Evolutionary conservation across 306 rosid genomes (phyloP), one percentile per base, ranked within the genome.

Genomic region (Pyrus pyrifolia): DNA sequence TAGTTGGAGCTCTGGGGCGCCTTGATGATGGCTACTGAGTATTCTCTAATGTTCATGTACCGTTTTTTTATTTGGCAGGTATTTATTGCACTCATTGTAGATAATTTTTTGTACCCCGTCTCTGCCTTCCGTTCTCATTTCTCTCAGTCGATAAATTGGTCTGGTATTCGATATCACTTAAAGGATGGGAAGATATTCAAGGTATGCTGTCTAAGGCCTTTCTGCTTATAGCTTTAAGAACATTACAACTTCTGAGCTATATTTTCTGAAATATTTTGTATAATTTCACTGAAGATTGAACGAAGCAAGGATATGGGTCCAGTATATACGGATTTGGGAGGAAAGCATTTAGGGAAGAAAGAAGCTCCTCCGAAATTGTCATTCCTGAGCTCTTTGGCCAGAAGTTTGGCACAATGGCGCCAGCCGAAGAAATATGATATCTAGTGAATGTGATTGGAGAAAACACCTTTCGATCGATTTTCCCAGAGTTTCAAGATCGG

Each of bases 101-200:
- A 85, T 82, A 96, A 96, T 86, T 96, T 88, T 80, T 78, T 96
- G 25, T 96, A 96, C 83, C 93, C 98, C 21, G 3, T 96, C 81
- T 96, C 93, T 51, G 98, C 99, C 0, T 13, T 93, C 19, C 93
- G 98, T 70, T 96, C 99, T 53, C 98, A 96, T 84, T 88, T 91
- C 78, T 78, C 97, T 71, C 97, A 96, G 70, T 89, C 90, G 30
- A 96, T 96, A 84, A 96, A 91, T 68, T 96, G 99, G 99, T 96
- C 99, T 22, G 99, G 99, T 53, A 96, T 91, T 61, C 80, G 85
- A 46, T 96, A 96, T 76, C 80, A 96, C 85, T 84, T 96, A 79
- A 91, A 87, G 86, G 89, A 89, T 73, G 99, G 99, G 63, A 96
- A 91, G 89, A 85, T 96, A 77, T 70, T 25, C 77, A 88, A 89